These are phyloP conservation scores for Scopulariopsis brevicaulis DNA, from an alignment of 2,329 filamentous ascomycete species.

Conservation along the genomic window DNA sequence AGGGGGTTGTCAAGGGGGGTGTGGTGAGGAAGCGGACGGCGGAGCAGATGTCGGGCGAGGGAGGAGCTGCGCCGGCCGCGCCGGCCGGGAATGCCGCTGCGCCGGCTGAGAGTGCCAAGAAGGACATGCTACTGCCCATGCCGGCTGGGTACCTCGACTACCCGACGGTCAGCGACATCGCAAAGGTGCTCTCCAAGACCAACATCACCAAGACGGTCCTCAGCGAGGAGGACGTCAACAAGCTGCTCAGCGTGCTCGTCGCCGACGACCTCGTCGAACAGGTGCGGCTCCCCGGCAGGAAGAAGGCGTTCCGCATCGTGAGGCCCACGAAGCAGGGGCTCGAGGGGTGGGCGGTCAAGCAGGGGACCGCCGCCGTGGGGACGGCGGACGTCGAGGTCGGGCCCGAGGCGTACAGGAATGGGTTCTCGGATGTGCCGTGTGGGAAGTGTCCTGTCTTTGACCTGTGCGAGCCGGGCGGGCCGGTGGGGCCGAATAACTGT, in stretches of 20 bases:
- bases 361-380: constrained; percentile 3
- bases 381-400: constrained; percentile 17
- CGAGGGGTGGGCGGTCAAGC: constrained; percentile 22
- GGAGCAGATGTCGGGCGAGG: constrained; percentile 21
- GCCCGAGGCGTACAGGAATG: constrained; percentile 39
- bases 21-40: constrained; percentile 33
- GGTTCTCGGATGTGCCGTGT: constrained; percentile 81
- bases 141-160: constrained; percentile 64
- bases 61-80: not conserved
- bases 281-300: constrained; percentile 32
- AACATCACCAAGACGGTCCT: constrained; percentile 61
- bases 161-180: constrained; percentile 70
- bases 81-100: not conserved
- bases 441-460: constrained; percentile 89
- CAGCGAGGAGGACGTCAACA: constrained; percentile 66
- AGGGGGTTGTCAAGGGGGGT: constrained; percentile 39
- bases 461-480: constrained; percentile 80
- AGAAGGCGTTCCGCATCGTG: constrained; percentile 40
- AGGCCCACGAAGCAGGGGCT: constrained; percentile 33
- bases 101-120: constrained; percentile 14
- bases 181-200: constrained; percentile 56
- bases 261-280: constrained; percentile 78
- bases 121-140: constrained; percentile 35
- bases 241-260: constrained; percentile 77
- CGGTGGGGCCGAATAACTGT: constrained; percentile 81